A percentile compares a stretch with the other conserved stretches of the same genome.
phyloP scores from a whole-genome alignment of 2,329 filamentous ascomycete genomes.

The Hymenoscyphus occultus region DNA sequence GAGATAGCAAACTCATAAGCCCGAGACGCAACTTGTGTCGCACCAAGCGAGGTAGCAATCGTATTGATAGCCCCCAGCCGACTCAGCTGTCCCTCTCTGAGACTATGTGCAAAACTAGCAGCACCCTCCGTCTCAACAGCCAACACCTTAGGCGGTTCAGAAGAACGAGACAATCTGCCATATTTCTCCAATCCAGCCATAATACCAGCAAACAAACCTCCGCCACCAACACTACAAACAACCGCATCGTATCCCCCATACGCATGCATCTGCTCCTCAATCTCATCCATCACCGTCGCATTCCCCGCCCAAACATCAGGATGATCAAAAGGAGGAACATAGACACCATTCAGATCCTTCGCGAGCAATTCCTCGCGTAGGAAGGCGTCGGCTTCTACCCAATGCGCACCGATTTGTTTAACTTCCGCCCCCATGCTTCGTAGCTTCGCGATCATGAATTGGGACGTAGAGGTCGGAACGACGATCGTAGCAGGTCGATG shows the following conservation, averaged over 20 bases:
- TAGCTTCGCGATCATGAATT: slow-evolving; percentile 70
- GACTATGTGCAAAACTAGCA: slow-evolving; percentile 62
- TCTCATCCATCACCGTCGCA: slow-evolving; percentile 51
- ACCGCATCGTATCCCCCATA: slow-evolving; percentile 57
- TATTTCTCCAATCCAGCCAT: slow-evolving; percentile 52
- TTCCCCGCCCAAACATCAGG: slow-evolving; percentile 65
- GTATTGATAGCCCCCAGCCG: slow-evolving; percentile 70
- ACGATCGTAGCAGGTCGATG: slow-evolving; percentile 69
- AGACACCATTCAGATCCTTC: slow-evolving; percentile 49
- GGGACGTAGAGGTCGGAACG: slow-evolving; percentile 62
- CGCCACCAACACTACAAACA: slow-evolving; percentile 76
- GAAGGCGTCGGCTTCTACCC: slow-evolving; percentile 67
- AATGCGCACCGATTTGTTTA: slow-evolving; percentile 64
- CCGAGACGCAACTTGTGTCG: slow-evolving; percentile 61
- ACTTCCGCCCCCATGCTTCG: slow-evolving; percentile 66
- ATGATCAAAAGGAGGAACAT: slow-evolving; percentile 70
- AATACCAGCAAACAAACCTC: slow-evolving; percentile 74
- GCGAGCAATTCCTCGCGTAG: slow-evolving; percentile 57
- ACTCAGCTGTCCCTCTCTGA: slow-evolving; percentile 55
- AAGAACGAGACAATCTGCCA: slow-evolving; percentile 13
- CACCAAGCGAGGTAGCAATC: slow-evolving; percentile 71
- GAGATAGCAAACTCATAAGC: slow-evolving; percentile 60
- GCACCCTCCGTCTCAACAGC: slow-evolving; percentile 76
- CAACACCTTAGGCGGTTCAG: slow-evolving; percentile 48
- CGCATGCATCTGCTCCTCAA: slow-evolving; percentile 28